phyloP scores from a whole-genome alignment of 1,284 basidiomycete genomes.

The Cystobasidium slooffiae region DNA sequence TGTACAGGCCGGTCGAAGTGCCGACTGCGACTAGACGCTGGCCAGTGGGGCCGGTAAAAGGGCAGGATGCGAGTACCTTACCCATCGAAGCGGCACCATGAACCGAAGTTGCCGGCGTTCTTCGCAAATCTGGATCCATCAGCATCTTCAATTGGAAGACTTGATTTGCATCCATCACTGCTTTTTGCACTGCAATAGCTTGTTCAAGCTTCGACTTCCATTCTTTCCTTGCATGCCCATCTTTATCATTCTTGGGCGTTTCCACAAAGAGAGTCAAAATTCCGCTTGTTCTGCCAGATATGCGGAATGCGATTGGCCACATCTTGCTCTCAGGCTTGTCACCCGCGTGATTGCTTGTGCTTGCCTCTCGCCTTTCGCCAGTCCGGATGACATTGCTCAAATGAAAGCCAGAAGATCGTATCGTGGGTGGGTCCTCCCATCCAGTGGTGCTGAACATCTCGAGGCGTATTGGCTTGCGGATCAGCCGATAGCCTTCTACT shows the following conservation, averaged over 20 bases:
- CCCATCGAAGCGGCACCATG: slow-evolving; percentile 24
- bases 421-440: slow-evolving; percentile 70
- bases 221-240: slow-evolving; percentile 67
- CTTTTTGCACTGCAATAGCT: slow-evolving; percentile 78
- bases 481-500: slow-evolving; percentile 5
- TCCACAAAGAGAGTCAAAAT: slow-evolving; percentile 85
- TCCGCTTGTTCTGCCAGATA: slow-evolving; percentile 80
- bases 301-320: slow-evolving; percentile 80
- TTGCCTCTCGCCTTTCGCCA: slow-evolving; percentile 20
- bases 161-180: slow-evolving; percentile 88
- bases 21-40: slow-evolving; percentile 86
- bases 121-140: slow-evolving; percentile 27
- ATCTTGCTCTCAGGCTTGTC: slow-evolving; percentile 60
- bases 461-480: slow-evolving; percentile 77
- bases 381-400: slow-evolving; percentile 45
- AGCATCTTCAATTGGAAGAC: slow-evolving; percentile 57
- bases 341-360: slow-evolving; percentile 16
- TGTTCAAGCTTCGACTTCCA: slow-evolving; percentile 91
- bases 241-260: slow-evolving; percentile 57
- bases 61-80: slow-evolving; percentile 26
- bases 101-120: slow-evolving; percentile 12
- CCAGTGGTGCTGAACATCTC: slow-evolving; percentile 79
- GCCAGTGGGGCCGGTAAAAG: slow-evolving; percentile 63
- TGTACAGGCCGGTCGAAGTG: slow-evolving; percentile 95
- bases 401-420: slow-evolving; percentile 48